Base-by-base conservation (phyloP, 2,329 filamentous ascomycete genomes). In the Aureobasidium sp. region DNA sequence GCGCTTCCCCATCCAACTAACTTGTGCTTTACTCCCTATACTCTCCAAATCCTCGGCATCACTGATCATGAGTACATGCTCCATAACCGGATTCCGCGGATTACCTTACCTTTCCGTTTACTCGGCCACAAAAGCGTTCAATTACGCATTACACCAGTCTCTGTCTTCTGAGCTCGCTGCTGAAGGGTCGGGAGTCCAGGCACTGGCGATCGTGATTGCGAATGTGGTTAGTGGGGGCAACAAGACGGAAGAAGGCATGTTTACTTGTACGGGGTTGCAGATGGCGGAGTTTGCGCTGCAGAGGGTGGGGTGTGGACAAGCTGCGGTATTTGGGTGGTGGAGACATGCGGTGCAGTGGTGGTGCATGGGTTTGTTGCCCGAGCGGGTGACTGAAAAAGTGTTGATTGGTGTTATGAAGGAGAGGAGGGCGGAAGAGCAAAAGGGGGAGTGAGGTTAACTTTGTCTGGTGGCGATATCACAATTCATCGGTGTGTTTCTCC, bases 61-160 rank as follows among this genome's bases (percentile, higher is more conserved):
- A 1, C 70, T 85, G 6, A 71, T 85, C 57, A 59, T 85, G 65
- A 84, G 80, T 66, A 73, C 83, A 37, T 78, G 80, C 6, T 81
- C 79, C 4, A 65, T 79, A 4, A 72, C 78, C 2, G 75, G 78
- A 3, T 62, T 68, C 51, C 67, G 73, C 15, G 79, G 78, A 0
- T 63, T 80, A 14, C 82, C 82, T 0, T 79, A 79, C 64, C 64
- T 82, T 1, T 68, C 69, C 11, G 67, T 76, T 2, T 84, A 84
- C 69, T 71, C 74, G 11, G 74, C 72, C 0, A 71, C 75, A 27
- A 84, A 84, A 69, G 75, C 73, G 3, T 82, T 77, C 67, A 72
- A 77, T 44, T 72, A 74, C 51, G 69, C 72, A 0, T 77, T 78
- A 62, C 76, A 76, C 1, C 66, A 68, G 9, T 69, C 73, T 2